Percentiles rank a stretch among this genome's conserved stretches.
Evolutionary conservation across 2,329 filamentous ascomycete species (phyloP).

Genomic region (Exophiala viscosa): DNA sequence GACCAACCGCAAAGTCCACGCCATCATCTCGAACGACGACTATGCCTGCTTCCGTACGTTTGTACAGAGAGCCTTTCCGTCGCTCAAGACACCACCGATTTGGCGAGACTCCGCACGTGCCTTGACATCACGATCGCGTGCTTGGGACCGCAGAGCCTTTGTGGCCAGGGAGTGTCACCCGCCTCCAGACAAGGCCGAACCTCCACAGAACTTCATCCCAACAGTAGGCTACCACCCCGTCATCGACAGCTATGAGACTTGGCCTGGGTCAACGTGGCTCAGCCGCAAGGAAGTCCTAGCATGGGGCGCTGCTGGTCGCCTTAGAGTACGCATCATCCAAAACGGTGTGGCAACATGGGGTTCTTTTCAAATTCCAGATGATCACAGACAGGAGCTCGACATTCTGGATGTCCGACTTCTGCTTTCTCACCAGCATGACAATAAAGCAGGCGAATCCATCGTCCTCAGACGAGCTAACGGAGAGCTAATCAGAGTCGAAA

Average conservation of each 20-base stretch:
- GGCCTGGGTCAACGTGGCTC: conserved; percentile 44
- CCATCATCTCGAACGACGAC: conserved; percentile 45
- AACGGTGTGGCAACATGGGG: conserved; percentile 35
- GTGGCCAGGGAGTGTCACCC: conserved; percentile 52
- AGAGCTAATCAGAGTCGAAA: conserved; percentile 31
- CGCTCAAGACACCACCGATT: conserved; percentile 39
- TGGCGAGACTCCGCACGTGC: conserved; percentile 52
- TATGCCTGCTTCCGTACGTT: conserved; percentile 49
- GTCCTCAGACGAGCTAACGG: conserved; percentile 57
- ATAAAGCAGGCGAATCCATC: conserved; percentile 42
- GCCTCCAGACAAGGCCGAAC: conserved; percentile 26
- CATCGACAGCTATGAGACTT: conserved; percentile 57
- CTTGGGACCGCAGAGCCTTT: conserved; percentile 55
- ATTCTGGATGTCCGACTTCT: conserved; percentile 57
- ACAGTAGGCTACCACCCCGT: conserved; percentile 57
- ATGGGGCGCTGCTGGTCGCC: conserved; percentile 58
- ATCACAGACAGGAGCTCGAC: conserved; percentile 47
- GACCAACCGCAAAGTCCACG: conserved; percentile 45
- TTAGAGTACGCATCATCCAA: conserved; percentile 50
- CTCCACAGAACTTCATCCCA: conserved; percentile 40
- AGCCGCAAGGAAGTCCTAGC: conserved; percentile 54
- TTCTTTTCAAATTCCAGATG: conserved; percentile 23
- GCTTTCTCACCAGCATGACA: conserved; percentile 37
- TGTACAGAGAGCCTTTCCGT: conserved; percentile 47
- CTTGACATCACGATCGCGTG: conserved; percentile 54